Conservation (phyloP, 2,329 filamentous ascomycete species). For the Scedosporium boydii region DNA sequence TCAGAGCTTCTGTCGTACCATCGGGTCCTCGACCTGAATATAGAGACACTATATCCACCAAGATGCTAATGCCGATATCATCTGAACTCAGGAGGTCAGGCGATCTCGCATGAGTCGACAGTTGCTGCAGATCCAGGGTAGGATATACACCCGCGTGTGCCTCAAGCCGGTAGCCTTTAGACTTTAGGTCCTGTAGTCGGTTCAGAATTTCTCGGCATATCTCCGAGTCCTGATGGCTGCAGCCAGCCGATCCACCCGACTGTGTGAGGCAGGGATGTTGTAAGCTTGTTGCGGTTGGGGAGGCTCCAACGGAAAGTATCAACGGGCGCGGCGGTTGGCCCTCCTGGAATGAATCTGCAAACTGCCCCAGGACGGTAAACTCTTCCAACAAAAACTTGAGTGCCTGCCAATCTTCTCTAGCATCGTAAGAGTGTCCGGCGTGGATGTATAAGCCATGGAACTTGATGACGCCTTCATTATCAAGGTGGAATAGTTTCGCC, state of each 20-base stretch:
- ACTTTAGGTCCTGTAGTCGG: slow-evolving; percentile 27
- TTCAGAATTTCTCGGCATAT: slow-evolving; percentile 18
- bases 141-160: slow-evolving; percentile 72
- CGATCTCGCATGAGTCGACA: slow-evolving; percentile 56
- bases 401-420: slow-evolving; percentile 43
- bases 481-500: slow-evolving; percentile 29
- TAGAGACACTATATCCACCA: slow-evolving; percentile 62
- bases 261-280: slow-evolving; percentile 38
- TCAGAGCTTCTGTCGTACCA: slow-evolving; percentile 50
- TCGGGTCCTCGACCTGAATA: slow-evolving; percentile 49
- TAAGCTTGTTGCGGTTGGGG: slow-evolving; percentile 60
- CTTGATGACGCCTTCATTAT: slow-evolving; percentile 24
- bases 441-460: slow-evolving; percentile 65
- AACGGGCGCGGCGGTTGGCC: slow-evolving; percentile 22
- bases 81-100: slow-evolving; percentile 32
- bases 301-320: slow-evolving; percentile 64
- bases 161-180: slow-evolving; percentile 43
- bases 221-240: background rate
- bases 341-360: slow-evolving; percentile 27
- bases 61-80: slow-evolving; percentile 56
- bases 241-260: slow-evolving; percentile 3
- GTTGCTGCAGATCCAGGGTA: slow-evolving; percentile 67
- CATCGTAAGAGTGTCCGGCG: slow-evolving; percentile 61
- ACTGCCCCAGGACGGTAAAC: slow-evolving; percentile 41
- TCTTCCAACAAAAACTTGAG: slow-evolving; percentile 51